Evolutionary conservation across 1,284 basidiomycete genomes (phyloP).

Genomic region (Peniophora sp.): DNA sequence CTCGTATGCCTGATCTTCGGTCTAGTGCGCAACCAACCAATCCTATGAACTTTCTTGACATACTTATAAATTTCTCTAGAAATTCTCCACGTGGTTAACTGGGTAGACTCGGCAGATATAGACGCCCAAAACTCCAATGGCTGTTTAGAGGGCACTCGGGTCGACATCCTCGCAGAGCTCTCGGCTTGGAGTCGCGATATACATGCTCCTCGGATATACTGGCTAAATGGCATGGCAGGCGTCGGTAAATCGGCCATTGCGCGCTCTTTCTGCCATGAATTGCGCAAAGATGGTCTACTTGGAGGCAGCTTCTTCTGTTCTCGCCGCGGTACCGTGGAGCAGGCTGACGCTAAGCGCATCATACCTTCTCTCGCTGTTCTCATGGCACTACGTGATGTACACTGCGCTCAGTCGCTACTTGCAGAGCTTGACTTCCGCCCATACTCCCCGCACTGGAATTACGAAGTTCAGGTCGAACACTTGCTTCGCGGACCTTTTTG

Average conservation of each 20-base stretch:
- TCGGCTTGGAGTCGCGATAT: conserved; percentile 7
- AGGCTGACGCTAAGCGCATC: neutral
- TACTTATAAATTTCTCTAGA: no score
- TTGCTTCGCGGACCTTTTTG: neutral
- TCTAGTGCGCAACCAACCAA: no score
- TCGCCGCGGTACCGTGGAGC: neutral
- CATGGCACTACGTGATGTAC: neutral
- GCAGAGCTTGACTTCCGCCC: neutral
- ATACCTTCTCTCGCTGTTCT: neutral
- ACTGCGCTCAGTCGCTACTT: neutral
- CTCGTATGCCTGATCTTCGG: no score
- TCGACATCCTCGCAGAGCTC: conserved; percentile 9
- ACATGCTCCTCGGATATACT: conserved; percentile 9
- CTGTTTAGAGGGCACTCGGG: conserved; percentile 10
- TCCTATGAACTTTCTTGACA: no score
- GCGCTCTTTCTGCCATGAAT: conserved; percentile 7
- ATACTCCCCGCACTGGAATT: neutral
- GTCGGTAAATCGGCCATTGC: conserved; percentile 17
- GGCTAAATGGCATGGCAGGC: conserved; percentile 17
- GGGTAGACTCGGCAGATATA: neutral
- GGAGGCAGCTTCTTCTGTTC: conserved; percentile 16
- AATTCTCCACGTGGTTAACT: neutral
- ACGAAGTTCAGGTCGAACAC: neutral
- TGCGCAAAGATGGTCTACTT: conserved; percentile 7
- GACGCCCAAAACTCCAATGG: neutral